These are phyloP conservation scores for Colletotrichum costaricense DNA, from an alignment of 2,329 filamentous ascomycete genomes.

Conservation along the genomic window DNA sequence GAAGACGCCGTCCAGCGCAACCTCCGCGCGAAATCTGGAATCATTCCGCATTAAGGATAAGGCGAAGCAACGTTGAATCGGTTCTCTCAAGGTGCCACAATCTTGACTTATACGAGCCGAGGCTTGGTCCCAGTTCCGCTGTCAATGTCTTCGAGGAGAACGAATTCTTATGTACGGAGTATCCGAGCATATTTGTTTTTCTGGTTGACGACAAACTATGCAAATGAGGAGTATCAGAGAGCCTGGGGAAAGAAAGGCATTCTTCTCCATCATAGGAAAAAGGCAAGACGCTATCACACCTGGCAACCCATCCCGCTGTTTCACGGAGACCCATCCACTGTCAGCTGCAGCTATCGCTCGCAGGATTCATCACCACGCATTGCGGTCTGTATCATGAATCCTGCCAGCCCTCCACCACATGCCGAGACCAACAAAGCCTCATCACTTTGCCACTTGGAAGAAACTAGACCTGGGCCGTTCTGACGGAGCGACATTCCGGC, in stretches of 20 bases:
- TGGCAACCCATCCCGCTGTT: neutral
- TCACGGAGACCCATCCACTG: neutral
- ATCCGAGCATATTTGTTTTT: neutral
- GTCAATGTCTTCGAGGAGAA: neutral
- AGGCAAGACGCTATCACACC: neutral
- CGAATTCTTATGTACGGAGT: neutral
- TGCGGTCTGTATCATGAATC: neutral
- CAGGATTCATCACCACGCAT: neutral
- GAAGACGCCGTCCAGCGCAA: neutral
- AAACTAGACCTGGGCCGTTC: neutral
- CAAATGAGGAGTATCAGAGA: neutral
- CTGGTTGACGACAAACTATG: neutral
- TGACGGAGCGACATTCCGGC: neutral
- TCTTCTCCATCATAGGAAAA: neutral
- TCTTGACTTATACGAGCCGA: slow-evolving; percentile 12
- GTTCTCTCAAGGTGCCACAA: slow-evolving; percentile 4
- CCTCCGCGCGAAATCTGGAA: neutral
- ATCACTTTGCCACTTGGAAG: neutral
- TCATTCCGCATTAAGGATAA: slow-evolving; percentile 5
- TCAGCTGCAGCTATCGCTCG: neutral
- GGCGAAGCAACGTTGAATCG: slow-evolving; percentile 15
- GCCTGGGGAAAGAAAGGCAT: neutral
- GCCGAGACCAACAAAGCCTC: neutral
- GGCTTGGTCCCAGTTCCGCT: neutral
- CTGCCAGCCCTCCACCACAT: neutral